Evolutionary conservation across 2,329 filamentous ascomycete genomes (phyloP), one percentile per base, ranked within the genome.

Genomic region (Seiridium unicorne): DNA sequence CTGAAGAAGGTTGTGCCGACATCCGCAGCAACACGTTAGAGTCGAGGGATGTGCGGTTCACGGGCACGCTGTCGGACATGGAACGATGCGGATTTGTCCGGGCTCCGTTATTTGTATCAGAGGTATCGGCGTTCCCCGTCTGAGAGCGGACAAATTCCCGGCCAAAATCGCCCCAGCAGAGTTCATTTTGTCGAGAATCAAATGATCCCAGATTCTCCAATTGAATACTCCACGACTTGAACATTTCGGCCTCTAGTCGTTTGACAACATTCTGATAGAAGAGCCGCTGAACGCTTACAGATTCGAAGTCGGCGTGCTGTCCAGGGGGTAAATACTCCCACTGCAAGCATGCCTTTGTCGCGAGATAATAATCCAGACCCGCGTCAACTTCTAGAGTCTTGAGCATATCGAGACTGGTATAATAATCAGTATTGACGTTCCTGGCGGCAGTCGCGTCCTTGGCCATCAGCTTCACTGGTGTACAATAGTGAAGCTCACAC

Each of bases 181-280:
- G 49, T 65, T 65, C 62, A 63, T 66, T 68, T 47, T 62, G 9
- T 57, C 44, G 51, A 60, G 60, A 64, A 64, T 66, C 62, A 59
- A 68, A 62, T 53, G 62, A 65, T 40, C 55, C 60, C 62, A 69
- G 61, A 49, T 69, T 47, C 60, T 67, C 66, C 61, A 65, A 60
- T 60, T 63, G 67, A 65, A 69, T 51, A 54, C 62, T 36, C 66
- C 65, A 69, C 47, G 65, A n/a, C 49, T 69, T 68, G 65, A 67
- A 67, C 63, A 69, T 68, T 61, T 54, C 66, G 63, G 65, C 51
- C 59, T 69, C 67, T 49, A 69, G 67, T 61, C 67, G 62, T 67
- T 68, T 68, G 62, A 69, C 61, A 47, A 69, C 67, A 44, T 69
- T 69, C 59, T 69, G 66, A 44, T 69, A 68, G 64, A 69, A 69